Percentiles rank a stretch among this genome's conserved stretches.
phyloP scores from a whole-genome alignment of 305 asterid species.

The Fraxinus angustifolia region DNA sequence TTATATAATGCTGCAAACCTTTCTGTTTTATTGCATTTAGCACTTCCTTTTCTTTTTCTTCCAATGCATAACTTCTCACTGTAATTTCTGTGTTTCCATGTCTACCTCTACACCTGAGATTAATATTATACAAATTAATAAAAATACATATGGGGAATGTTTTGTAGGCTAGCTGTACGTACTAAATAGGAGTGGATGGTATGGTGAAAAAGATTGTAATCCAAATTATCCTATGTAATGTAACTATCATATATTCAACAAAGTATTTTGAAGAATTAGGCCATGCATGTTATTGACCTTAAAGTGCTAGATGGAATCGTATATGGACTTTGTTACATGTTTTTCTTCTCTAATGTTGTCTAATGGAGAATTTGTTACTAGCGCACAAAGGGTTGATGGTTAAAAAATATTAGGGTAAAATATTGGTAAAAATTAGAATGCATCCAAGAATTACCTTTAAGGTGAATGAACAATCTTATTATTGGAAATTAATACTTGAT shows the following conservation, averaged over 20 bases:
- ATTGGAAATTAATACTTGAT: no score
- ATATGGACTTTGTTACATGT: no score
- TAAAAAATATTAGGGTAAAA: background rate
- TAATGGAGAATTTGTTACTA: background rate
- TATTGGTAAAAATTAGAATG: background rate
- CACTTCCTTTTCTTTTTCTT: constrained; percentile 50
- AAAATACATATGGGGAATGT: no score
- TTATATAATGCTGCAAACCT: no score
- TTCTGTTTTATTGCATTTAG: constrained; percentile 54
- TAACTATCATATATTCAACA: no score
- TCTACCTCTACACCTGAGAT: constrained; percentile 71
- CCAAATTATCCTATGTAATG: no score
- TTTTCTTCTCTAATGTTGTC: background rate
- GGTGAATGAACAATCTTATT: background rate
- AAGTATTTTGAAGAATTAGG: background rate
- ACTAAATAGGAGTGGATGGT: no score
- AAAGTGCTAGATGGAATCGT: background rate
- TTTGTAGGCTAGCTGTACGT: no score
- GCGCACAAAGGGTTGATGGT: background rate
- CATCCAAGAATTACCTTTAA: constrained; percentile 45
- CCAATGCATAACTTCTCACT: constrained; percentile 58
- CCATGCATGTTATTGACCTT: background rate
- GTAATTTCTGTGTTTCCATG: constrained; percentile 76
- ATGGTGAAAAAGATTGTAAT: no score
- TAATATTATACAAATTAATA: background rate